phyloP scores from a whole-genome alignment of 2,329 filamentous ascomycete genomes.

The Fusarium austroafricanum region DNA sequence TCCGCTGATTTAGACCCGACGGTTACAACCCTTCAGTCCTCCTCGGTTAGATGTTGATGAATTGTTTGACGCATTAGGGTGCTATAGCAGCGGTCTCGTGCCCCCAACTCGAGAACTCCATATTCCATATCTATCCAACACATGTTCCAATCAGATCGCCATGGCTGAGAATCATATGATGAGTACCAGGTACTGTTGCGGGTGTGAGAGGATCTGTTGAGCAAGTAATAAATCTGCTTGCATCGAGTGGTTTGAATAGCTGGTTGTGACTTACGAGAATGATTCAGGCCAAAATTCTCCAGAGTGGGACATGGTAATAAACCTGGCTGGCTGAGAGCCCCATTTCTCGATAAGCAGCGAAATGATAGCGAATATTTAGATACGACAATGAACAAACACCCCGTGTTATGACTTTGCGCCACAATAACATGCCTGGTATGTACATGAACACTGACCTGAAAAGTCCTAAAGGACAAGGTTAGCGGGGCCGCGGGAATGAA shows the following conservation, averaged over 20 bases:
- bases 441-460: constrained; percentile 12
- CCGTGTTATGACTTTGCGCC: constrained; percentile 19
- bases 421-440: constrained; percentile 10
- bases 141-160: constrained; percentile 3
- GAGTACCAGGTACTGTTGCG: constrained; percentile 2
- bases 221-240: not conserved
- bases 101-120: constrained; percentile 19
- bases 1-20: constrained; percentile 26
- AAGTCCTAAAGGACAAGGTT: constrained; percentile 1
- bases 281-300: not conserved
- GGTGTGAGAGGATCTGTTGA: not conserved
- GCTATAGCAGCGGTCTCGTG: constrained; percentile 32
- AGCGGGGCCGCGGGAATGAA: constrained; percentile 24
- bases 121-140: constrained; percentile 8
- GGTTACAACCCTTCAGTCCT: constrained; percentile 2
- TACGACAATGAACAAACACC: not conserved
- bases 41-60: constrained; percentile 3
- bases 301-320: constrained; percentile 9
- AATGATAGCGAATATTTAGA: constrained; percentile 23
- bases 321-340: constrained; percentile 2
- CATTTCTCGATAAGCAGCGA: constrained; percentile 26
- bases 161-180: constrained; percentile 26
- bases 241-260: not conserved
- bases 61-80: constrained; percentile 20
- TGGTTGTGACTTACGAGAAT: not conserved